These are phyloP conservation scores for Aciculoconidium aculeatum DNA, from an alignment of 805 yeast genomes.

Conservation along the genomic window DNA sequence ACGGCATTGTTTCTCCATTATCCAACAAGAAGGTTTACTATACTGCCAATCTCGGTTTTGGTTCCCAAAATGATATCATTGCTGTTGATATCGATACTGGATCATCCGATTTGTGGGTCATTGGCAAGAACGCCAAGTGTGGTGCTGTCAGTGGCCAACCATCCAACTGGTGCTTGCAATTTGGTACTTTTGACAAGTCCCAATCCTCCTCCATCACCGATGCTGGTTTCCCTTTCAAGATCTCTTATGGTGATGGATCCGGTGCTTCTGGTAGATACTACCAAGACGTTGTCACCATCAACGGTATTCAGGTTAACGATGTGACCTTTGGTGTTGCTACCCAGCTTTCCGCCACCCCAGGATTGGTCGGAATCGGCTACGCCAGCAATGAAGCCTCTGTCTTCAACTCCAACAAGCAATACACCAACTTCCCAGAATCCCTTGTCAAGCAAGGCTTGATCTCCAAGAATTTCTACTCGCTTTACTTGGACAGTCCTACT, in stretches of 20 bases:
- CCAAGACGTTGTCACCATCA: background rate
- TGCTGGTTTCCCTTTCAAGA: background rate
- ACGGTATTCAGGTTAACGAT: too few relatives aligned
- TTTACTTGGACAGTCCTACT: conserved; percentile 45
- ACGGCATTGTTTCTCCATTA: too few relatives aligned
- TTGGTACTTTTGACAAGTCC: conserved; percentile 9
- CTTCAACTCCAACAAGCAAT: conserved; percentile 16
- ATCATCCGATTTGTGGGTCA: conserved; percentile 66
- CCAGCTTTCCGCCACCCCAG: background rate
- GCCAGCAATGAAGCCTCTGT: background rate
- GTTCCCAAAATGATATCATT: conserved; percentile 5
- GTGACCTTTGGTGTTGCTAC: conserved; percentile 2
- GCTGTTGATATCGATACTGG: conserved; percentile 55
- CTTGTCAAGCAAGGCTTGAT: conserved; percentile 56
- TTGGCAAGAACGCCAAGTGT: conserved; percentile 13
- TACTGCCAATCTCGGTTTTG: conserved; percentile 4
- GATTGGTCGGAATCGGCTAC: conserved; percentile 2
- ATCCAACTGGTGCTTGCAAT: conserved; percentile 12
- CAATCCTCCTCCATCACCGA: conserved; percentile 7
- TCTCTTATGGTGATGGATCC: conserved; percentile 1
- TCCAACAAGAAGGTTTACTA: conserved; percentile 2
- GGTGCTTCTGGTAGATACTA: background rate
- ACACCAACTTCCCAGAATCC: conserved; percentile 62
- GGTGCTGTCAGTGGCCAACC: conserved; percentile 12
- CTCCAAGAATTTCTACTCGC: conserved; percentile 51